These are phyloP conservation scores for Cytospora piceae DNA, from an alignment of 2,329 filamentous ascomycete genomes.

Conservation along the genomic window DNA sequence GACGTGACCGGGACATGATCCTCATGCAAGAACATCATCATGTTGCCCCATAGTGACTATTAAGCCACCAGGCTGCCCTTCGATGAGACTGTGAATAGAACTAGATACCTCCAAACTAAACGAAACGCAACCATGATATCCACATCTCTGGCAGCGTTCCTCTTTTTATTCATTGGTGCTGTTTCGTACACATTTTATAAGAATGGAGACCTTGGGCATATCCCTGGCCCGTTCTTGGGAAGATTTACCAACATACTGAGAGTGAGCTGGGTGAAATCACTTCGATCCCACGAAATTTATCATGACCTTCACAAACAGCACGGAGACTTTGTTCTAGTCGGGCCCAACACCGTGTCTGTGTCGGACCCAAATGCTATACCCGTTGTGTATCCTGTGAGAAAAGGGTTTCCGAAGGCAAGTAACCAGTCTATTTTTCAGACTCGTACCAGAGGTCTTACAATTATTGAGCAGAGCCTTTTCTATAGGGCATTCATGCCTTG, in stretches of 20 bases:
- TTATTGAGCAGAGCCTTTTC: background rate
- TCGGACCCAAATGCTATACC: constrained; percentile 6
- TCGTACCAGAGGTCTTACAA: background rate
- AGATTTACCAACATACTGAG: background rate
- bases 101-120: background rate
- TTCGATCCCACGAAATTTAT: background rate
- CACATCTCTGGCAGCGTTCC: background rate
- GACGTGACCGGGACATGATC: background rate
- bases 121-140: background rate
- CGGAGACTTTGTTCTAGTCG: constrained; percentile 4
- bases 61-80: background rate
- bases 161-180: background rate
- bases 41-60: background rate
- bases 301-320: constrained; percentile 2
- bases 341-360: constrained; percentile 4
- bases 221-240: background rate
- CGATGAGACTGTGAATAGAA: background rate
- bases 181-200: background rate
- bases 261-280: background rate
- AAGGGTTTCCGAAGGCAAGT: background rate
- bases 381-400: background rate
- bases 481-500: background rate
- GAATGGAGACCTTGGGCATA: background rate
- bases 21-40: background rate
- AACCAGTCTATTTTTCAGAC: background rate